Evolutionary conservation across 345 rosid genomes (phyloP).

Genomic region (Ceriops decandra): DNA sequence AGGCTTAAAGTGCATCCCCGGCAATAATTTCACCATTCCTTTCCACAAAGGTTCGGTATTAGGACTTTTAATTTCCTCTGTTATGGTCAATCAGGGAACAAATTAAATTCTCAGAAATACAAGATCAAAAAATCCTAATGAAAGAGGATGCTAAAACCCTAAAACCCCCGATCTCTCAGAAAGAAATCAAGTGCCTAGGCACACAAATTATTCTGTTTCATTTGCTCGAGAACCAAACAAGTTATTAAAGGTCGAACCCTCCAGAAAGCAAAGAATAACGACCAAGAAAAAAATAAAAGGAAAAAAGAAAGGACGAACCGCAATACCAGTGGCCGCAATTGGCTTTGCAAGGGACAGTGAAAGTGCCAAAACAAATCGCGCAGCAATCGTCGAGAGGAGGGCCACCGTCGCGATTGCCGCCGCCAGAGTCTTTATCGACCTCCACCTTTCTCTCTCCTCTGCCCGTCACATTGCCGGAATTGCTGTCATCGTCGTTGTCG

Average conservation of each 20-base stretch:
- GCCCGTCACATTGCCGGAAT: conserved; percentile 10
- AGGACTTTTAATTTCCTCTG: too few relatives aligned
- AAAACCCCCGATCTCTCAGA: too few relatives aligned
- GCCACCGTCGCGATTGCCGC: neutral
- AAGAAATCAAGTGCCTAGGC: too few relatives aligned
- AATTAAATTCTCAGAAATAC: too few relatives aligned
- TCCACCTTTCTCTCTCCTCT: conserved; percentile 8
- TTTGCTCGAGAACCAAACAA: too few relatives aligned
- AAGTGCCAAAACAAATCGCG: conserved; percentile 73
- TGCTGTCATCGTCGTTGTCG: neutral
- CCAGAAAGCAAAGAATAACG: neutral
- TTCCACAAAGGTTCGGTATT: too few relatives aligned
- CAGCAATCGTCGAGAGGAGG: conserved; percentile 83
- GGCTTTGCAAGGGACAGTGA: conserved; percentile 63
- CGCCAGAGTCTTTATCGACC: conserved; percentile 24
- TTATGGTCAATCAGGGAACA: too few relatives aligned
- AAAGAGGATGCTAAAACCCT: too few relatives aligned
- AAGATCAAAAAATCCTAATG: too few relatives aligned
- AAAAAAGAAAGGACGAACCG: conserved; percentile 43
- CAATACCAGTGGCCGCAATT: conserved; percentile 94
- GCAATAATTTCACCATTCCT: too few relatives aligned
- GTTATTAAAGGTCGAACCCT: neutral
- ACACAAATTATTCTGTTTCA: too few relatives aligned
- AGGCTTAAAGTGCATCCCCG: too few relatives aligned
- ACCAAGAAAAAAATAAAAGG: neutral